Conservation (phyloP, 1,139 yeast species). For the Ashbya aceris region DNA sequence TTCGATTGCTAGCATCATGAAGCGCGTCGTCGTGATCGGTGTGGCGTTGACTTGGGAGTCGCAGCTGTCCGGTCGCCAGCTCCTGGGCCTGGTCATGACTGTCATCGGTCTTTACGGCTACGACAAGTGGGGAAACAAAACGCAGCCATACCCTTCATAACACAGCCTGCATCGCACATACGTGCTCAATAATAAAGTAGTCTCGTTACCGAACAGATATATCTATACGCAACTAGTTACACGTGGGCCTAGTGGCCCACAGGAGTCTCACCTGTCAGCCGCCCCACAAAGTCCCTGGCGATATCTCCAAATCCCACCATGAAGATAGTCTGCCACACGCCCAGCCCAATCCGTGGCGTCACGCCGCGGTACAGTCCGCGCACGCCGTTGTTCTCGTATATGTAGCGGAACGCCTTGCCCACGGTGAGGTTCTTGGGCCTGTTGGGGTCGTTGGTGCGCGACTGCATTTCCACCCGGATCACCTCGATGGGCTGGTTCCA, state of each 20-base stretch:
- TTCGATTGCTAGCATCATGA: slow-evolving; percentile 81
- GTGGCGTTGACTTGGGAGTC: slow-evolving; percentile 78
- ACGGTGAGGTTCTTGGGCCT: slow-evolving; percentile 90
- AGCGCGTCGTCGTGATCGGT: slow-evolving; percentile 75
- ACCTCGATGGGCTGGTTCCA: slow-evolving; percentile 99
- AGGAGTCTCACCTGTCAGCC: slow-evolving; percentile 47
- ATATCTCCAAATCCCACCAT: slow-evolving; percentile 99
- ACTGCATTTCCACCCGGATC: slow-evolving; percentile 95
- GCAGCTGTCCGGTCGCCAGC: slow-evolving; percentile 47
- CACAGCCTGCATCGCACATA: too few species aligned
- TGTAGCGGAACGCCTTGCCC: slow-evolving; percentile 68
- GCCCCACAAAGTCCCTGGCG: slow-evolving; percentile 57
- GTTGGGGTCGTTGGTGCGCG: slow-evolving; percentile 83
- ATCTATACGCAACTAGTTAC: too few species aligned
- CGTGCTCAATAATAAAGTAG: too few species aligned
- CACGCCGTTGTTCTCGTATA: slow-evolving; percentile 72
- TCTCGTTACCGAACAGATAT: too few species aligned
- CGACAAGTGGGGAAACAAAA: slow-evolving; percentile 60
- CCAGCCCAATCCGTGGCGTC: slow-evolving; percentile 90
- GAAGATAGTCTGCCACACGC: slow-evolving; percentile 97
- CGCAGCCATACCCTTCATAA: too few species aligned
- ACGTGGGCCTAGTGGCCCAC: slow-evolving; percentile 29
- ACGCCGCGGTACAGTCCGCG: slow-evolving; percentile 94
- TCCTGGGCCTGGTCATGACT: slow-evolving; percentile 63
- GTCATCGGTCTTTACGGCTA: slow-evolving; percentile 54